phyloP scores from a whole-genome alignment of 2,329 filamentous ascomycete species.

The Arthrobotrys sphaeroides region DNA sequence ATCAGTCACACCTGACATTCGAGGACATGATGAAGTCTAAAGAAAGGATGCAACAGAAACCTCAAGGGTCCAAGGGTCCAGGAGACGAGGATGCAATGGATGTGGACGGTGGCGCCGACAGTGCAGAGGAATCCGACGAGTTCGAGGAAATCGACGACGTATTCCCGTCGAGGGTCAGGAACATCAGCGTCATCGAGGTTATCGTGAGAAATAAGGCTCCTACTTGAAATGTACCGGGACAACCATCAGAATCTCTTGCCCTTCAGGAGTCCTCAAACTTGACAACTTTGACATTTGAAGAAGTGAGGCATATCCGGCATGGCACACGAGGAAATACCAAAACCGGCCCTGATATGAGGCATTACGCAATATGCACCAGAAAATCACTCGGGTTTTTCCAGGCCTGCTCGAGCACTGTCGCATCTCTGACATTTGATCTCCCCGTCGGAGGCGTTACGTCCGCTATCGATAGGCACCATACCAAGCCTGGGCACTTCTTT shows the following conservation, averaged over 20 bases:
- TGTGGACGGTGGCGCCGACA: conserved; percentile 19
- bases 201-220: conserved; percentile 44
- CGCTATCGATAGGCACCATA: conserved; percentile 3
- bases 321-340: background rate
- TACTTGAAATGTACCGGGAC: background rate
- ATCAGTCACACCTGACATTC: conserved; percentile 60
- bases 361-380: background rate
- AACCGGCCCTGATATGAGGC: background rate
- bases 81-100: conserved; percentile 37
- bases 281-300: background rate
- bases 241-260: background rate
- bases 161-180: conserved; percentile 47
- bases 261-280: background rate
- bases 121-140: conserved; percentile 35
- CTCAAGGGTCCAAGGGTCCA: background rate
- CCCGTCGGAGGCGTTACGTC: background rate
- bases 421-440: background rate
- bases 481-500: background rate
- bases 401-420: background rate
- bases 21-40: conserved; percentile 48
- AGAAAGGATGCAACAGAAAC: conserved; percentile 11
- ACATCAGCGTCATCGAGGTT: conserved; percentile 49
- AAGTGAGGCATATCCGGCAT: conserved; percentile 3
- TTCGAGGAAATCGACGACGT: conserved; percentile 48
- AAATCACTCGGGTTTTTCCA: background rate